A percentile compares a stretch with the other conserved stretches of the same genome.
Evolutionary conservation across 1,284 basidiomycete genomes (phyloP).

Genomic region (Tetrapyrgos nigripes): DNA sequence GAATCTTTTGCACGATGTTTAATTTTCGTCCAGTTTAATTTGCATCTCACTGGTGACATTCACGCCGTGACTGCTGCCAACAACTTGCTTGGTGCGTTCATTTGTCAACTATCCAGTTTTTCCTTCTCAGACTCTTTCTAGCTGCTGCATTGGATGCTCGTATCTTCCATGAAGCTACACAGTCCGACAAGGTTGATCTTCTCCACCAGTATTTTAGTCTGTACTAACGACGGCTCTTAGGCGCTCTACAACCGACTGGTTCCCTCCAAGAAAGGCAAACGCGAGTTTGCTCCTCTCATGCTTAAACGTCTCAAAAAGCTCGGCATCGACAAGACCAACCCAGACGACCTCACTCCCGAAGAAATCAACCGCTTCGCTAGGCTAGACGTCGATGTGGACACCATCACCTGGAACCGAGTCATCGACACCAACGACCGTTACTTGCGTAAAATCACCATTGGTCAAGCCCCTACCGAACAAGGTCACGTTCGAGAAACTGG

Average conservation of each 20-base stretch:
- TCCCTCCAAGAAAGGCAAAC: slow-evolving; percentile 93
- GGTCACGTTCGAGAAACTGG: slow-evolving; percentile 90
- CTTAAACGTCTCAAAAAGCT: slow-evolving; percentile 94
- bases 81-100: slow-evolving; percentile 81
- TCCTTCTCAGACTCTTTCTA: slow-evolving; percentile 30
- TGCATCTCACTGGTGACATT: slow-evolving; percentile 98
- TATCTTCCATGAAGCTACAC: slow-evolving; percentile 98
- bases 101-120: slow-evolving; percentile 16
- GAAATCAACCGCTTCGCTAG: slow-evolving; percentile 92
- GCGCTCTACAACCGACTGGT: slow-evolving; percentile 93
- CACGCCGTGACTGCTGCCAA: slow-evolving; percentile 98
- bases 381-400: slow-evolving; percentile 90
- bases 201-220: background rate
- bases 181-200: slow-evolving; percentile 81
- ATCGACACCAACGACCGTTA: slow-evolving; percentile 97
- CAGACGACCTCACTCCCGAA: slow-evolving; percentile 91
- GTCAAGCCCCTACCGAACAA: slow-evolving; percentile 90
- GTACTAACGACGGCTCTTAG: slow-evolving; percentile 32
- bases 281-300: slow-evolving; percentile 97
- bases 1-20: background rate
- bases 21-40: slow-evolving; percentile 74
- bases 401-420: slow-evolving; percentile 98
- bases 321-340: slow-evolving; percentile 94
- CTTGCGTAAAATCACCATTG: slow-evolving; percentile 93
- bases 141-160: slow-evolving; percentile 97